phyloP scores from a whole-genome alignment of 306 rosid species.

The Cucurbita maxima region DNA sequence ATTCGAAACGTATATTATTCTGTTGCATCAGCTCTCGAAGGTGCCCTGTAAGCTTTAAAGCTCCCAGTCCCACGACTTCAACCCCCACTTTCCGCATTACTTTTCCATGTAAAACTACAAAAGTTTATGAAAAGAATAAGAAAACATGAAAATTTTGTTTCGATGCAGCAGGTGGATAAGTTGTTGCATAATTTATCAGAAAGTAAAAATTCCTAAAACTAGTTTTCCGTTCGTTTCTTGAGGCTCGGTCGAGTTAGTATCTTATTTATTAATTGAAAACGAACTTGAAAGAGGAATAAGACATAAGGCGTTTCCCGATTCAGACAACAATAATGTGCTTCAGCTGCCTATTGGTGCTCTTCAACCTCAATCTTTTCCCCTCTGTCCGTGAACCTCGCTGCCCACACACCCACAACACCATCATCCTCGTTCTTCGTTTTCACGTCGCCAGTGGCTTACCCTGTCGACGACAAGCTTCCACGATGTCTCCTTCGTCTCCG shows the following conservation, averaged over 20 bases:
- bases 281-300: no score
- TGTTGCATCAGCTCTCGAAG: slow-evolving; percentile 73
- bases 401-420: no score
- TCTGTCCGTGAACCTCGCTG: no score
- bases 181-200: neutral
- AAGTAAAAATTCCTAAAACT: neutral
- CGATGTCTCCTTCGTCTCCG: no score
- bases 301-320: no score
- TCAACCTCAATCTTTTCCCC: neutral
- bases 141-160: neutral
- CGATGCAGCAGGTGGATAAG: neutral
- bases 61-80: slow-evolving; percentile 84
- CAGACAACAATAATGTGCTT: no score
- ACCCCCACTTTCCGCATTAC: slow-evolving; percentile 86
- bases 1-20: slow-evolving; percentile 51
- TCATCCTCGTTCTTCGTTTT: no score
- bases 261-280: no score
- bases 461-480: no score
- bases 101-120: slow-evolving; percentile 64
- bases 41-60: slow-evolving; percentile 67
- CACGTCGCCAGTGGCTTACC: no score
- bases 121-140: neutral
- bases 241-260: neutral
- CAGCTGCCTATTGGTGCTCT: no score
- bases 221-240: neutral